These are phyloP conservation scores for Fusarium illudens DNA, from an alignment of 2,329 filamentous ascomycete genomes.

Conservation along the genomic window DNA sequence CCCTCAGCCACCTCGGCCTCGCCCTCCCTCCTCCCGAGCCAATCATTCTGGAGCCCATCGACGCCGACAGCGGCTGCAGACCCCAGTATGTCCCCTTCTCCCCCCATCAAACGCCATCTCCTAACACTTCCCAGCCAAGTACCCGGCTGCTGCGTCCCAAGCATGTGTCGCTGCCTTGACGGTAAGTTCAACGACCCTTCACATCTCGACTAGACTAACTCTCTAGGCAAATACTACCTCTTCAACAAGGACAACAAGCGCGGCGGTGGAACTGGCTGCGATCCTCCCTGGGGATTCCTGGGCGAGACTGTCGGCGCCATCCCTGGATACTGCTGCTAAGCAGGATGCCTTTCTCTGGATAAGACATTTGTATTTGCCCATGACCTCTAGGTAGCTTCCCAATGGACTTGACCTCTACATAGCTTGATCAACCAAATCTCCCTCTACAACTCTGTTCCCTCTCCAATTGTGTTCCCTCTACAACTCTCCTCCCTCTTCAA, in stretches of 20 bases:
- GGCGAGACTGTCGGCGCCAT: constrained; percentile 18
- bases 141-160: constrained; percentile 24
- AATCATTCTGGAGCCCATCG: constrained; percentile 10
- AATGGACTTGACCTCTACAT: background rate
- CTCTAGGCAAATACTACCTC: constrained; percentile 15
- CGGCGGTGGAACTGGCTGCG: constrained; percentile 13
- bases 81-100: constrained; percentile 10
- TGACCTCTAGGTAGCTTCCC: background rate
- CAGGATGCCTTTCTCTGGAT: background rate
- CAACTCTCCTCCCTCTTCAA: background rate
- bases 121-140: constrained; percentile 15
- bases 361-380: background rate
- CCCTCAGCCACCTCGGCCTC: background rate
- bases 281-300: constrained; percentile 26
- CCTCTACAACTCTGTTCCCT: background rate
- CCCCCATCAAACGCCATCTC: accelerated
- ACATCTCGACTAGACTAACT: background rate
- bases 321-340: constrained; percentile 28
- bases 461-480: no score
- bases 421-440: background rate
- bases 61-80: constrained; percentile 13
- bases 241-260: constrained; percentile 22
- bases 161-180: constrained; percentile 26
- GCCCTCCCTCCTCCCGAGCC: background rate
- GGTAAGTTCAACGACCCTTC: background rate